phyloP scores from a whole-genome alignment of 192 early-diverging fungal species.

The Coemansia sp. region DNA sequence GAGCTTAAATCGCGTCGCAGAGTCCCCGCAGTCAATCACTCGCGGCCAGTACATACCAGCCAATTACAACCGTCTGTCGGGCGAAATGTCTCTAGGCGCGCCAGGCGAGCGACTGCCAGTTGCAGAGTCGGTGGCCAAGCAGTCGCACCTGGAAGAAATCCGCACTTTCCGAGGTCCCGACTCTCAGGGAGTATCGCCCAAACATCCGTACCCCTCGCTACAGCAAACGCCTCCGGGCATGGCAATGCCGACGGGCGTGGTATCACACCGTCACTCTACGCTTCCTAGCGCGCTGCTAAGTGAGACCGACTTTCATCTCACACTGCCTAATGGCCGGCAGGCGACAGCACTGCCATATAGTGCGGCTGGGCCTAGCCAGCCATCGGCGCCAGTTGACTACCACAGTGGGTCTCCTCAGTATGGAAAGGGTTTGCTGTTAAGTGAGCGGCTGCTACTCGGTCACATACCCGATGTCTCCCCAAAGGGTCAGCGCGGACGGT shows the following conservation, averaged over 20 bases:
- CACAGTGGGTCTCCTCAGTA: slow-evolving; percentile 33
- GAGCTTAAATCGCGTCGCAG: slow-evolving; percentile 14
- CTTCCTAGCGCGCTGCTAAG: background rate
- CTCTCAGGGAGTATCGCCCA: slow-evolving; percentile 12
- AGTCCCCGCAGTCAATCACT: slow-evolving; percentile 30
- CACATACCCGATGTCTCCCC: background rate
- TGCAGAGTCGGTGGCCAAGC: slow-evolving; percentile 44
- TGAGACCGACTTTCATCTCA: slow-evolving; percentile 34
- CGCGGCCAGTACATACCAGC: slow-evolving; percentile 13
- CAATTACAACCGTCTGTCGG: slow-evolving; percentile 1
- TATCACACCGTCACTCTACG: slow-evolving; percentile 10
- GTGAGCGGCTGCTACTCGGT: slow-evolving; percentile 22
- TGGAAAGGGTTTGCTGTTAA: slow-evolving; percentile 14
- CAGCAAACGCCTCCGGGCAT: background rate
- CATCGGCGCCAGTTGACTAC: slow-evolving; percentile 16
- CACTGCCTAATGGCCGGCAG: slow-evolving; percentile 20
- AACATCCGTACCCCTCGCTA: slow-evolving; percentile 6
- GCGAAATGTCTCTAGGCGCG: background rate
- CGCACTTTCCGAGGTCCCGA: slow-evolving; percentile 32
- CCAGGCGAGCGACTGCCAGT: slow-evolving; percentile 6
- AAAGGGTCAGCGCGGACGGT: slow-evolving; percentile 12
- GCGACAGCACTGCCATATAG: background rate
- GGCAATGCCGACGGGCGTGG: background rate
- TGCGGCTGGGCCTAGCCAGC: slow-evolving; percentile 16
- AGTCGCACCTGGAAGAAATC: slow-evolving; percentile 45